Evolutionary conservation across 352 stramenopile genomes (phyloP).

Genomic region (Pythium phragmitis): DNA sequence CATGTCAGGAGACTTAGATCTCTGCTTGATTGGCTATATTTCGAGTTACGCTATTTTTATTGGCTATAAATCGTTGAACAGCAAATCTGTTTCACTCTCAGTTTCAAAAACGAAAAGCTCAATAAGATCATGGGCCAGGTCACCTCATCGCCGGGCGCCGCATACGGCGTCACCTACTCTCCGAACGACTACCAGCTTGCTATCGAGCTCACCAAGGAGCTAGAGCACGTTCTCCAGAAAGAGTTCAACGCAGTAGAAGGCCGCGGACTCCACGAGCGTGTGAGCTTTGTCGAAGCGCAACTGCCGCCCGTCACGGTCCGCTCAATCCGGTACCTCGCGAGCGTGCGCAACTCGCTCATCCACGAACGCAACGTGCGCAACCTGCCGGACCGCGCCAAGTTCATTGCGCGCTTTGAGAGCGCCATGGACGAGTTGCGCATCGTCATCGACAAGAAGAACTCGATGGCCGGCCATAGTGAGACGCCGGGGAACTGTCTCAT

Average conservation of each 20-base stretch:
- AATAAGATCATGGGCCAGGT: conserved; percentile 16
- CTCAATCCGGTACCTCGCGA: conserved; percentile 79
- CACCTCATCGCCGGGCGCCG: conserved; percentile 13
- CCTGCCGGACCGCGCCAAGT: conserved; percentile 57
- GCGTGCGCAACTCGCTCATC: conserved; percentile 78
- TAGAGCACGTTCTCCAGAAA: conserved; percentile 64
- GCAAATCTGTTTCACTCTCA: background rate
- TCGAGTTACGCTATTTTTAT: background rate
- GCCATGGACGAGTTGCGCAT: conserved; percentile 62
- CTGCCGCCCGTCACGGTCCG: conserved; percentile 53
- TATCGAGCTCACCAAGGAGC: conserved; percentile 81
- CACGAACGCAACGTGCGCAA: conserved; percentile 64
- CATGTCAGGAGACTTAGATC: background rate
- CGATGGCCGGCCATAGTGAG: conserved; percentile 1
- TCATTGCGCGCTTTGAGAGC: conserved; percentile 63
- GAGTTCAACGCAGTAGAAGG: conserved; percentile 61
- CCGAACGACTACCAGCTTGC: conserved; percentile 81
- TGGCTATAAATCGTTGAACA: background rate
- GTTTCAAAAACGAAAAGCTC: background rate
- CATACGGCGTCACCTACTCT: conserved; percentile 35
- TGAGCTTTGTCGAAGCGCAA: conserved; percentile 42
- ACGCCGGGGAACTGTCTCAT: conserved; percentile 22
- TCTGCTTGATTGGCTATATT: background rate
- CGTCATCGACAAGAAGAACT: conserved; percentile 54
- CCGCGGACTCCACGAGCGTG: conserved; percentile 73